Evolutionary conservation across 345 rosid species (phyloP), one percentile per base, ranked within the genome.

Genomic region (Populus alba): DNA sequence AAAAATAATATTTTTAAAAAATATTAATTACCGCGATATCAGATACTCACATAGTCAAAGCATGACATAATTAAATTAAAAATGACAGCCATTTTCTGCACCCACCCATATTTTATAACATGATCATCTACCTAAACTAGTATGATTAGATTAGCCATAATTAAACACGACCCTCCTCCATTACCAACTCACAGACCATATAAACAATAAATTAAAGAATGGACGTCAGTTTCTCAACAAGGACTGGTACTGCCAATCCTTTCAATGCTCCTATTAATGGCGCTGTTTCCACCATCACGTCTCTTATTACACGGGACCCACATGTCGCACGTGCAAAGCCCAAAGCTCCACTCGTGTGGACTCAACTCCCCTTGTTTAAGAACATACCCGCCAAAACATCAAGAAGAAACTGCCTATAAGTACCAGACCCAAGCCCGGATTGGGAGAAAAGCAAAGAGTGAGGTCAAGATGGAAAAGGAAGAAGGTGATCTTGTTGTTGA

Each of bases 391-490:
- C 72, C 72, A 38, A 68, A 68, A 68, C 47, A 66, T 20, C 43
- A 37, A 33, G 2, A 2, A 53, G 22, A 53, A 53, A 6, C 23
- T 53, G 22, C 20, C 59, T 22, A 20, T 18, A 55, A 55, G 22
- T 55, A 20, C 61, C 23, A 20, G 23, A 55, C 61, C n/a, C 4
- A 2, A 3, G 22, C 59, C 8, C 23, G 18, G 8, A 1, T 2
- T 55, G 61, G 7, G 0, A 55, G 23, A 55, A 22, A 55, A 20
- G 25, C 11, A 22, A 55, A 22, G 23, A 20, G 25, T 20, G 51
- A 37, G 18, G 41, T 67, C 70, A 67, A 18, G 27, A 78, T 81
- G 87, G 87, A 81, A 72, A 66, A 71, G 25, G 70, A 38, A 2
- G 7, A 31, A 29, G 45, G 41, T 39, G 75, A 1, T 53, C 20